Conservation (phyloP, 768 basidiomycete species). For the Rhizopogon roseolus region DNA sequence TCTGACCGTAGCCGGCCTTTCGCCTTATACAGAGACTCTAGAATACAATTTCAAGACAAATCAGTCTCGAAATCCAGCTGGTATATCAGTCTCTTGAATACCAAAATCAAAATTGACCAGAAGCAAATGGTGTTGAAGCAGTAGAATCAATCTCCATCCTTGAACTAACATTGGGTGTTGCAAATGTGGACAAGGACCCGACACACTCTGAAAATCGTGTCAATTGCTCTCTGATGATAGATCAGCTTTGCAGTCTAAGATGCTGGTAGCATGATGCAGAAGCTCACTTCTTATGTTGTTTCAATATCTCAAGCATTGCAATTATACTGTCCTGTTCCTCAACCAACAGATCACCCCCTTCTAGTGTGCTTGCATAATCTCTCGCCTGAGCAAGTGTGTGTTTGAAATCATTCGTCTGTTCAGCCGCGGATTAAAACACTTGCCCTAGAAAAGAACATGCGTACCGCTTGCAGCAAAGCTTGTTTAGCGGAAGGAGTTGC, state of each 20-base stretch:
- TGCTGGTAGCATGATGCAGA: background rate
- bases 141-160: constrained; percentile 73
- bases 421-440: background rate
- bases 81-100: too few relatives aligned
- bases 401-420: constrained; percentile 73
- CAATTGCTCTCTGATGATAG: constrained; percentile 44
- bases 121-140: constrained; percentile 60
- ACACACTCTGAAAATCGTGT: constrained; percentile 44
- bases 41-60: too few relatives aligned
- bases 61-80: too few relatives aligned
- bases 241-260: background rate
- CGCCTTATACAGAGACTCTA: too few relatives aligned
- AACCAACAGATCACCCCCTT: constrained; percentile 68
- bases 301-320: constrained; percentile 57
- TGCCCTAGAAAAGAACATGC: constrained; percentile 22
- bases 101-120: constrained; percentile 5
- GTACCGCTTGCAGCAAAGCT: constrained; percentile 59
- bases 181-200: constrained; percentile 27
- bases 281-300: constrained; percentile 57
- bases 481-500: constrained; percentile 58
- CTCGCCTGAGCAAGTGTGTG: constrained; percentile 53
- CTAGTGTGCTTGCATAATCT: constrained; percentile 50
- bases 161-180: constrained; percentile 19
- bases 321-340: constrained; percentile 72
- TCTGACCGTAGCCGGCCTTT: too few relatives aligned